Percentiles rank a stretch among this genome's conserved stretches.
Conservation (phyloP, 768 basidiomycete species). For the Panaeolus cyanescens region DNA sequence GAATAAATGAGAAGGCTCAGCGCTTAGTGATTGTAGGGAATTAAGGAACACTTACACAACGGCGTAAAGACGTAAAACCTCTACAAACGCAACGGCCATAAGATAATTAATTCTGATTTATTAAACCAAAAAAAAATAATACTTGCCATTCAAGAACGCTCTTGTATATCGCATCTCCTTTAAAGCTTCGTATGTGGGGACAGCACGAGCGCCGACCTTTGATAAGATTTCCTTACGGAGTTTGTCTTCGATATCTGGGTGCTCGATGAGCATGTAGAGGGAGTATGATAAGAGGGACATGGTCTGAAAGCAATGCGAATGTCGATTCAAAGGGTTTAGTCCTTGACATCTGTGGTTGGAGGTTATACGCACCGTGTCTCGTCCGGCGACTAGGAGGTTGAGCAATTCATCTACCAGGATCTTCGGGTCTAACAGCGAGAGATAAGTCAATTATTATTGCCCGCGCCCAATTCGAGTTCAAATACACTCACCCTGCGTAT, state of each 20-base stretch:
- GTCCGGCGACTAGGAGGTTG: slow-evolving; percentile 59
- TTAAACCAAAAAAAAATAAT: not conserved
- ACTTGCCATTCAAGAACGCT: slow-evolving; percentile 43
- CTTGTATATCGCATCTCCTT: slow-evolving; percentile 44
- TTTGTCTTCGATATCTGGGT: slow-evolving; percentile 39
- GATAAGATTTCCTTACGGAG: slow-evolving; percentile 44
- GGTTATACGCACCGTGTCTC: slow-evolving; percentile 47
- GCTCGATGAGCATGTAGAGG: slow-evolving; percentile 44
- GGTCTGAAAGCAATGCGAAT: slow-evolving; percentile 27
- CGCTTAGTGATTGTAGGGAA: not conserved
- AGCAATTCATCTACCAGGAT: slow-evolving; percentile 46
- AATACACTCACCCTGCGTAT: slow-evolving; percentile 44
- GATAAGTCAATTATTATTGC: not conserved
- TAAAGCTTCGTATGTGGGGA: slow-evolving; percentile 47
- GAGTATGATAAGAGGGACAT: slow-evolving; percentile 41
- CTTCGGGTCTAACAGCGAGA: slow-evolving; percentile 16
- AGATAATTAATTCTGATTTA: not conserved
- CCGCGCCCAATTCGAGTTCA: not conserved
- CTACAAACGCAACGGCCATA: slow-evolving; percentile 18
- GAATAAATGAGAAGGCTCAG: not conserved
- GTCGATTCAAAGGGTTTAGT: not conserved
- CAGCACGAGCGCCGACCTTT: slow-evolving; percentile 34
- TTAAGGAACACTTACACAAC: slow-evolving; percentile 26
- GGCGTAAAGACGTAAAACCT: slow-evolving; percentile 46
- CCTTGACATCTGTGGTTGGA: not conserved